Evolutionary conservation across 208 protist genomes (phyloP), one percentile per base, ranked within the genome.

Genomic region (Crithidia bombi): DNA sequence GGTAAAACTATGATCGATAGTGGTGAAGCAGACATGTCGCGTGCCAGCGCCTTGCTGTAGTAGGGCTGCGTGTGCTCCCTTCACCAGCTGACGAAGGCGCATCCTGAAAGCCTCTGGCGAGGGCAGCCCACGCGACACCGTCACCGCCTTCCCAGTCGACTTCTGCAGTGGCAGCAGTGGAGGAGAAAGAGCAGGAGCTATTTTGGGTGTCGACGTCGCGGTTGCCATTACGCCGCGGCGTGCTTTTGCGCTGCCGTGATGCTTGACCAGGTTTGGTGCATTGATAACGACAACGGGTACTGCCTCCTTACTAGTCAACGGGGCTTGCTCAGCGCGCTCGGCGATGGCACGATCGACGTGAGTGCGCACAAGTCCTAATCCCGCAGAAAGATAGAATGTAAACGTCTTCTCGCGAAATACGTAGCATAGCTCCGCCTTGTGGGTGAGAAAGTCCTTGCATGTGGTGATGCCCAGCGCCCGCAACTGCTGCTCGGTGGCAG

Each of bases 341-440:
- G 49, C 68, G 21, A 75, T 73, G 12, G 65, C 36, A 28, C 78
- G 78, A 33, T 88, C 78, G 3, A 80, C 82, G 43, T 82, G 75
- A 7, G 82, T 82, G 30, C 65, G 76, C 61, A 85, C 67, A 4
- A 90, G 44, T 1, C 89, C 89, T 21, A 94, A 69, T 14, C 81
- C 84, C 3, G 75, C 64, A 7, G 77, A 82, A 14, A 94, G 77
- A 43, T 83, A 89, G 38, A 89, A 84, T 10, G 62, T 19, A 47
- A 84, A 87, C 23, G 84, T 86, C 56, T 89, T 90, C 6, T 77
- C 68, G 0, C 41, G 30, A 66, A 94, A 90, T 6, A 91, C 56
- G 62, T 77, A 90, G 65, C 77, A 81, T 26, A 93, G 41, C 23
- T 79, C 72, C 36, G 59, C 52, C 50, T 75, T 75, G 35, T 79